Evolutionary conservation across 1,284 basidiomycete species (phyloP), one percentile per base, ranked within the genome.

Genomic region (Irpex sp.): DNA sequence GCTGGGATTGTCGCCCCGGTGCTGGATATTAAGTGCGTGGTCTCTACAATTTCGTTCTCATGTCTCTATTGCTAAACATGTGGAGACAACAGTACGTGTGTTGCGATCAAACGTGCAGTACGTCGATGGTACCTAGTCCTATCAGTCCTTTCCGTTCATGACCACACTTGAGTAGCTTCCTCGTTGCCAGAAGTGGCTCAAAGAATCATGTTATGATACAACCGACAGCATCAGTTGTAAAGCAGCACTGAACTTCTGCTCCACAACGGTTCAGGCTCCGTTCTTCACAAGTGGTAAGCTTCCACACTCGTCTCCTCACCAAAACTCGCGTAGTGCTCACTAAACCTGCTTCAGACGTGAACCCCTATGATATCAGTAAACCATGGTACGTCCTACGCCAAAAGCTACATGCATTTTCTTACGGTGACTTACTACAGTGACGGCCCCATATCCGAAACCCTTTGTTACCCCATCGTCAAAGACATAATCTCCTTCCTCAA

Each of bases 401-500:
- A 47, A 18, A 21, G n/a, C 36, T 42, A 33, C 12, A 16, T 5
- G 9, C 14, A 19, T 19, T 61, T 1, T 45, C 42, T 45, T 6
- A 45, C n/a, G 4, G 2, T 6, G n/a, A 3, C 28, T 28, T 28
- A 5, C 4, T 28, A 42, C 47, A 58, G 55, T 23, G 49, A 58
- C 33, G 45, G 60, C 5, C 5, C 14, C 47, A 23, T 60, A 21
- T 3, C 42, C n/a, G 63, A 67, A 53, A 64, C 64, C 51, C 52
- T 73, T 5, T 74, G 73, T 59, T 74, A 74, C 57, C 71, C 71
- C 0, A 64, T 69, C 39, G 62, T 66, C 8, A 61, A 61, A 58
- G 65, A 79, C 56, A 81, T 87, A 57, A 57, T 64, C 3, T 66
- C 70, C 0, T 92, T 82, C 77, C 84, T 91, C 59, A 78, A 84